Percentiles rank a stretch among this genome's conserved stretches.
Evolutionary conservation across 2,329 filamentous ascomycete genomes (phyloP).

Genomic region (Nannizziopsis arthrosporioides): DNA sequence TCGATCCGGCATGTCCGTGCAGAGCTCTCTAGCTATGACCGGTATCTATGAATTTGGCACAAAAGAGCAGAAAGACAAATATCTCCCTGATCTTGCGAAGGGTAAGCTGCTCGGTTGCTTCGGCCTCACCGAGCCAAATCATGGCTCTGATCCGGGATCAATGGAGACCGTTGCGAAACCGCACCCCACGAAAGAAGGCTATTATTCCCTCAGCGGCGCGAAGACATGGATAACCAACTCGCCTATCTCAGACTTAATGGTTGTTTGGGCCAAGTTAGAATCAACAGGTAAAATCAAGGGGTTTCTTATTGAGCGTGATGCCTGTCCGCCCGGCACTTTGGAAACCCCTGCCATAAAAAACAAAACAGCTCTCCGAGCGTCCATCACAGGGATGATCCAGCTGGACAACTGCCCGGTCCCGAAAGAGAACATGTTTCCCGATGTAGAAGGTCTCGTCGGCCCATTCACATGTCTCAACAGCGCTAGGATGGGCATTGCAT

Average conservation of each 20-base stretch:
- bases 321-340: constrained; percentile 76
- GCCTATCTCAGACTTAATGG: constrained; percentile 69
- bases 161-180: constrained; percentile 83
- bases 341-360: constrained; percentile 88
- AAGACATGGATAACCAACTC: constrained; percentile 98
- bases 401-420: constrained; percentile 83
- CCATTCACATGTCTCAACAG: constrained; percentile 93
- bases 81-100: constrained; percentile 67
- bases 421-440: constrained; percentile 84
- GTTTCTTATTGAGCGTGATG: constrained; percentile 74
- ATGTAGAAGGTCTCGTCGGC: constrained; percentile 72
- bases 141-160: constrained; percentile 79
- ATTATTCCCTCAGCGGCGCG: constrained; percentile 63
- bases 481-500: constrained; percentile 83
- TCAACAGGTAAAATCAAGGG: constrained; percentile 88
- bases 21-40: constrained; percentile 87
- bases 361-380: constrained; percentile 87
- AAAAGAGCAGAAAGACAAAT: constrained; percentile 76
- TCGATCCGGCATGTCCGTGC: constrained; percentile 84
- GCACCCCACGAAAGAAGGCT: constrained; percentile 73
- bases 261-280: constrained; percentile 88
- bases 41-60: constrained; percentile 80
- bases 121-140: constrained; percentile 83
- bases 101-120: constrained; percentile 76
- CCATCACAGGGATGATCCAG: constrained; percentile 95